Conservation (phyloP, 306 rosid genomes). For the Inga oerstediana region DNA sequence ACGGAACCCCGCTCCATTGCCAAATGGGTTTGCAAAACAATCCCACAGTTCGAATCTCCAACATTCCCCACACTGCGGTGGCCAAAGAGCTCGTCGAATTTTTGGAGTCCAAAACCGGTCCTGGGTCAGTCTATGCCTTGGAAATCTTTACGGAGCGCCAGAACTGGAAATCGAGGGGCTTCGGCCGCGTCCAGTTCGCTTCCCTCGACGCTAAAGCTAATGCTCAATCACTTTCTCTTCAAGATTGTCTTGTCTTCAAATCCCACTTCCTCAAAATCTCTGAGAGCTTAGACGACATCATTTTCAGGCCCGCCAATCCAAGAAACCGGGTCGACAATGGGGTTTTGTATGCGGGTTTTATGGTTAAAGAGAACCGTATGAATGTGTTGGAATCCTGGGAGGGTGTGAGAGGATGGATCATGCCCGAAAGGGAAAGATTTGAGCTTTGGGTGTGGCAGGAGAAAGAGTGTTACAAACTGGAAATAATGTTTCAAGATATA, state of each 20-base stretch:
- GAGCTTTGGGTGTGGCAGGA: conserved; percentile 63
- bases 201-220: conserved; percentile 39
- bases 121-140: conserved; percentile 71
- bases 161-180: conserved; percentile 84
- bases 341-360: conserved; percentile 58
- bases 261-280: conserved; percentile 58
- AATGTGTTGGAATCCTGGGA: conserved; percentile 66
- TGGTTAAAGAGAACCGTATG: conserved; percentile 46
- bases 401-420: conserved; percentile 60
- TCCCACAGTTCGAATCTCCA: conserved; percentile 53
- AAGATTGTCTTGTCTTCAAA: conserved; percentile 45
- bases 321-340: conserved; percentile 47
- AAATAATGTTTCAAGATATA: conserved; percentile 70
- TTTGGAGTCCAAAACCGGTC: conserved; percentile 55
- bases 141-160: conserved; percentile 65
- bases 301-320: conserved; percentile 51
- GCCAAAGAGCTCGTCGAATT: conserved; percentile 65
- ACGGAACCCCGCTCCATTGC: background rate
- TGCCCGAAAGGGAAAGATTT: conserved; percentile 69
- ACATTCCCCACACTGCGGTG: conserved; percentile 62
- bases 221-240: conserved; percentile 48
- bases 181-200: conserved; percentile 86
- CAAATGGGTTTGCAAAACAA: conserved; percentile 25
- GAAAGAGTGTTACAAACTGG: conserved; percentile 58
- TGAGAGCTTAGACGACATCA: conserved; percentile 54